phyloP scores from a whole-genome alignment of 2,329 filamentous ascomycete genomes.

The Penicillium sumatraense region DNA sequence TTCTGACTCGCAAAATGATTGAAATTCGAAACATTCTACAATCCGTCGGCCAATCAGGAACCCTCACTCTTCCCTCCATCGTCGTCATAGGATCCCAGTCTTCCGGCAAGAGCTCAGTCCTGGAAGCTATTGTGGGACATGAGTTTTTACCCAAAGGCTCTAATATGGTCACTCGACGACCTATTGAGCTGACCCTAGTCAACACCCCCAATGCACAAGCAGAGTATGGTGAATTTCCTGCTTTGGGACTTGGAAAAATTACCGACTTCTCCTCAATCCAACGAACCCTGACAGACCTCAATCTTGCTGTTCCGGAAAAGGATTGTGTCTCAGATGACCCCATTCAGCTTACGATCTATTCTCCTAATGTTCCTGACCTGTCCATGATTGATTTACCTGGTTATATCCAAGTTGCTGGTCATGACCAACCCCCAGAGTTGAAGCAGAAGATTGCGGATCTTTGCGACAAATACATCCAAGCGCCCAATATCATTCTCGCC shows the following conservation, averaged over 20 bases:
- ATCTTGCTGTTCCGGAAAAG: constrained; percentile 84
- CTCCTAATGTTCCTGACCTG: constrained; percentile 90
- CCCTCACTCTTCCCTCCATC: constrained; percentile 88
- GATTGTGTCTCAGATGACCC: constrained; percentile 97
- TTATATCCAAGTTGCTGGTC: constrained; percentile 93
- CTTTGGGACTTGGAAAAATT: constrained; percentile 84
- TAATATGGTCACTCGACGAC: constrained; percentile 96
- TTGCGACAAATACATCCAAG: constrained; percentile 97
- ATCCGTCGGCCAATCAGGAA: constrained; percentile 87
- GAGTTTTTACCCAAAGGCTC: constrained; percentile 97
- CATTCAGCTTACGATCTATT: constrained; percentile 94
- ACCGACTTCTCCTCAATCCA: constrained; percentile 85
- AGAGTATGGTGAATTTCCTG: constrained; percentile 96
- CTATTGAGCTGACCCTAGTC: constrained; percentile 93
- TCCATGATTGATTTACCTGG: constrained; percentile 95
- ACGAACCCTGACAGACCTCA: constrained; percentile 90
- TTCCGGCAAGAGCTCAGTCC: constrained; percentile 94
- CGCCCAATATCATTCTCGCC: constrained; percentile 93
- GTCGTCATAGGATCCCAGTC: constrained; percentile 99
- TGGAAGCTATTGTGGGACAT: constrained; percentile 96
- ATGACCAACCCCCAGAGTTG: constrained; percentile 85
- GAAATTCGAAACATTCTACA: constrained; percentile 93
- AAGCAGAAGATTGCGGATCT: constrained; percentile 96
- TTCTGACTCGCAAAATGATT: constrained; percentile 99
- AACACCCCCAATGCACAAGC: constrained; percentile 86